Conservation (phyloP, 805 yeast genomes). For the Lipomyces sp. region DNA sequence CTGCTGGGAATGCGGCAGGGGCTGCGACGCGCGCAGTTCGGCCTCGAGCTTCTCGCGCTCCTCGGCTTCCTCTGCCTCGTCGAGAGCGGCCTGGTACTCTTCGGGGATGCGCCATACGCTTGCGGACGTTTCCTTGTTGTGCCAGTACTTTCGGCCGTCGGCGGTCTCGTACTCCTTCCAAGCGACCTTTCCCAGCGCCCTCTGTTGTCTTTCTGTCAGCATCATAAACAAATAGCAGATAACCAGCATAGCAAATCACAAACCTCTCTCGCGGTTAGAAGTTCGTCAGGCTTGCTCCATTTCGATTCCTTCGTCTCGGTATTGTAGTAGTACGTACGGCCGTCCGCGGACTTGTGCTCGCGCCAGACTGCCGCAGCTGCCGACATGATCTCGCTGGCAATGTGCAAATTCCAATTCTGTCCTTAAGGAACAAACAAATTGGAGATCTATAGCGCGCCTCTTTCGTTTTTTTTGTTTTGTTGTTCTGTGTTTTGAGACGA, state of each 20-base stretch:
- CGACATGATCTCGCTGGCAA: not conserved
- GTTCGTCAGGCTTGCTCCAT: conserved; percentile 75
- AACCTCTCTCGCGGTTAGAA: conserved; percentile 42
- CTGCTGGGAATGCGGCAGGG: not conserved
- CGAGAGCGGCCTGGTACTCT: conserved; percentile 40
- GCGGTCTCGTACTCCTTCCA: conserved; percentile 54
- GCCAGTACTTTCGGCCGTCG: conserved; percentile 65
- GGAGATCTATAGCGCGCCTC: too few relatives aligned
- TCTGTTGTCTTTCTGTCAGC: conserved; percentile 24
- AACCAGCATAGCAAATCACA: not conserved
- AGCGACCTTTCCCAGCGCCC: conserved; percentile 50
- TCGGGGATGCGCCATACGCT: conserved; percentile 81
- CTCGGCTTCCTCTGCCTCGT: conserved; percentile 20
- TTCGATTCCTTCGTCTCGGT: conserved; percentile 61
- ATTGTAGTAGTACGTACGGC: conserved; percentile 70
- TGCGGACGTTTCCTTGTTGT: conserved; percentile 58
- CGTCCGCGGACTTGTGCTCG: conserved; percentile 59
- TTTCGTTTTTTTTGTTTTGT: too few relatives aligned
- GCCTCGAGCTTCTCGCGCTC: conserved; percentile 15
- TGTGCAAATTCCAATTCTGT: too few relatives aligned
- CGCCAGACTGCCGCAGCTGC: conserved; percentile 49
- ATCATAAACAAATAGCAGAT: not conserved
- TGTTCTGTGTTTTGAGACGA: too few relatives aligned
- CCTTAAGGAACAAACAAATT: too few relatives aligned
- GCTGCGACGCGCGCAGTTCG: not conserved